Base-by-base conservation (phyloP, 75 land plant species). In the Isoetes taiwanensis region DNA sequence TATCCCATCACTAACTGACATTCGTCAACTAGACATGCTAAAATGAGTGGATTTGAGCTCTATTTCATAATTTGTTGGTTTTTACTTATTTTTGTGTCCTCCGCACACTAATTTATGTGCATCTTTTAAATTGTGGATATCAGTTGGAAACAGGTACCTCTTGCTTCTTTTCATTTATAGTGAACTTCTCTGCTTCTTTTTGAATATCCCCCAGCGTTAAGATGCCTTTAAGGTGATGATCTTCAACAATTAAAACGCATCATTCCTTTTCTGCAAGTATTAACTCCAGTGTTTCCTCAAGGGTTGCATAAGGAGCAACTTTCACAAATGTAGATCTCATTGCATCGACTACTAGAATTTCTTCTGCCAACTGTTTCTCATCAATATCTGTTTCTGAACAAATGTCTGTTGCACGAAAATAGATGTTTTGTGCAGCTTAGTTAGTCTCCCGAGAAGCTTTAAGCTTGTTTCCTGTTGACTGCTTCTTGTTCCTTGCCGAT, bases 251-350 rank as follows among this genome's bases (percentile, higher is more conserved):
- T 43, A 88, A 21, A 19, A 78, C 90, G 75, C 76, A 93, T 41
- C 86, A 81, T 56, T 93, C 89, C 75, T 93, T 93, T 48, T 79
- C 78, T 17, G 57, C 35, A 29, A 81, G 72, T 86, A 93, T 93
- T 30, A 73, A 59, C 42, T 54, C 46, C 41, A 93, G 60, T 24
- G 75, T 81, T 39, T 84, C 90, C 17, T 53, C 59, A 38, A 88
- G 59, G 20, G 61, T 65, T 28, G 82, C 69, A 24, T 64, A 52
- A 42, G 65, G 67, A 28, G 61, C 32, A 25, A 88, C 75, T 14
- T 78, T 59, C 0, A 76, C 69, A 62, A 67, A 93, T 59, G 46
- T 72, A 8, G 79, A 81, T 54, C 78, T 74, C 95, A 93, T 87
- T 32, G 90, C 89, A 43, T 72, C 65, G 34, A 80, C 75, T 43